Conservation (phyloP, 2,329 filamentous ascomycete species). For the Trichophyton mentagrophytes region DNA sequence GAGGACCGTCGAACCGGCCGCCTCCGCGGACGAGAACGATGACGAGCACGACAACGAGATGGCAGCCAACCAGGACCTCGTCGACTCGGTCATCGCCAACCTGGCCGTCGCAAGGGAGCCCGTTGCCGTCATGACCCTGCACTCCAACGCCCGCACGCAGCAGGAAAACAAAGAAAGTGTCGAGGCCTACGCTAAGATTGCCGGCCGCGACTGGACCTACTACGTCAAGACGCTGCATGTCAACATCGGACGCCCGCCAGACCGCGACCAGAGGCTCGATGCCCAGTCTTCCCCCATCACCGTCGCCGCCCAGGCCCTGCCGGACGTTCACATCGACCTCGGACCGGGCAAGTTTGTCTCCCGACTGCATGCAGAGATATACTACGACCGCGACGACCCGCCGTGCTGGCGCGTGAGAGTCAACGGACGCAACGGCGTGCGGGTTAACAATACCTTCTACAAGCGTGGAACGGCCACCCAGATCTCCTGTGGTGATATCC, state of each 20-base stretch:
- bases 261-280: constrained; percentile 31
- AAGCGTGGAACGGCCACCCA: constrained; percentile 53
- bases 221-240: constrained; percentile 38
- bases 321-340: constrained; percentile 69
- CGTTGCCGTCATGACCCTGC: constrained; percentile 32
- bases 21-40: constrained; percentile 29
- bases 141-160: constrained; percentile 33
- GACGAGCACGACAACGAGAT: constrained; percentile 33
- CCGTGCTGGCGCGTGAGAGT: constrained; percentile 70
- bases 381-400: constrained; percentile 53
- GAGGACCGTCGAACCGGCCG: constrained; percentile 23
- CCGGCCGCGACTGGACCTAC: constrained; percentile 40
- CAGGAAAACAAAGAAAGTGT: constrained; percentile 35
- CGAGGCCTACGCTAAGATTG: constrained; percentile 39
- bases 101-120: constrained; percentile 33
- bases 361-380: constrained; percentile 61
- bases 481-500: constrained; percentile 74
- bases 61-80: constrained; percentile 32
- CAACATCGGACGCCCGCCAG: constrained; percentile 39
- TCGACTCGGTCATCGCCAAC: constrained; percentile 37
- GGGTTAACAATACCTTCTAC: constrained; percentile 61
- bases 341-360: constrained; percentile 74
- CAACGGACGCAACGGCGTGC: constrained; percentile 82
- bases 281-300: constrained; percentile 37
- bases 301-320: constrained; percentile 32